Evolutionary conservation across 1,284 basidiomycete species (phyloP).

Genomic region (Exsudoporus floridanus): DNA sequence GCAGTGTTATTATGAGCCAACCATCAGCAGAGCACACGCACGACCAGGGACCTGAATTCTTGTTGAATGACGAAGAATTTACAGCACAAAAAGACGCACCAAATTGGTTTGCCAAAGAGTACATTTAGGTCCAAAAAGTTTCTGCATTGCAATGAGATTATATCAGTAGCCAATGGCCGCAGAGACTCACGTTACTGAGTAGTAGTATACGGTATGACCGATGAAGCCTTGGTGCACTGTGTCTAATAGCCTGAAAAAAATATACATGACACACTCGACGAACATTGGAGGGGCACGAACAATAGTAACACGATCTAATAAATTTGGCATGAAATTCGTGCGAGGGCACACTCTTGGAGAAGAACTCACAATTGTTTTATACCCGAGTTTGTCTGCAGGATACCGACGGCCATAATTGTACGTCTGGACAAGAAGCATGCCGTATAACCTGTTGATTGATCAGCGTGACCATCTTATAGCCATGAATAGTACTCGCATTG

Average conservation of each 20-base stretch:
- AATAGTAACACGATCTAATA: constrained; percentile 22
- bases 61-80: constrained; percentile 5
- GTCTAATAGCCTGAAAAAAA: constrained; percentile 46
- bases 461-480: background rate
- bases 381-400: constrained; percentile 50
- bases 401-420: constrained; percentile 57
- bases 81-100: constrained; percentile 36
- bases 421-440: constrained; percentile 52
- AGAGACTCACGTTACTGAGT: constrained; percentile 46
- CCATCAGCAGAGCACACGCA: constrained; percentile 10
- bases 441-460: constrained; percentile 40
- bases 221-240: constrained; percentile 54
- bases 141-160: constrained; percentile 34
- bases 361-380: constrained; percentile 54
- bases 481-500: constrained; percentile 36
- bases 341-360: background rate
- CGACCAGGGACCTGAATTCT: constrained; percentile 23
- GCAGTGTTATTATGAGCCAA: background rate
- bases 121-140: constrained; percentile 46
- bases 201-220: constrained; percentile 57
- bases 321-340: background rate
- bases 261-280: background rate
- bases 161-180: background rate
- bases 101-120: constrained; percentile 45
- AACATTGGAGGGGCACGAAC: constrained; percentile 16